Conservation (phyloP, 352 stramenopile genomes). For the Phytophthora cajani region DNA sequence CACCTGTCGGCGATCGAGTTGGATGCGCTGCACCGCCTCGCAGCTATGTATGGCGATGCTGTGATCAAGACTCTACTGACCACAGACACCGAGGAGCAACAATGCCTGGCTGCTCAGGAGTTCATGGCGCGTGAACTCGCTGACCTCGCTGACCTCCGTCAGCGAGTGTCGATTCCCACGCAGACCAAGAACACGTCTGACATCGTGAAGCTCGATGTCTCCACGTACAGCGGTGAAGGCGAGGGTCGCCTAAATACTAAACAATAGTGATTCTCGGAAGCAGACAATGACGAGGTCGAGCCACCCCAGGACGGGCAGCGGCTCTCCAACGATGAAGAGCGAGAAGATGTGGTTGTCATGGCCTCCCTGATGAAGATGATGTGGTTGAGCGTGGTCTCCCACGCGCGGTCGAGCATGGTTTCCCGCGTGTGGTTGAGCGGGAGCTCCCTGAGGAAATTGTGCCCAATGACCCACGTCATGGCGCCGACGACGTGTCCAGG, state of each 20-base stretch:
- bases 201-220: slow-evolving; percentile 37
- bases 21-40: too few relatives aligned
- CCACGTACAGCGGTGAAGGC: slow-evolving; percentile 31
- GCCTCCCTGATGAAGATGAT: neutral
- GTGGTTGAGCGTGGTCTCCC: slow-evolving; percentile 1
- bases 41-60: too few relatives aligned
- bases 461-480: too few relatives aligned
- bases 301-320: neutral
- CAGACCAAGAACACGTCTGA: slow-evolving; percentile 19
- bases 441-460: neutral
- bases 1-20: too few relatives aligned
- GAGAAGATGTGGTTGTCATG: neutral
- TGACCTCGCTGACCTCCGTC: slow-evolving; percentile 15
- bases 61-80: too few relatives aligned
- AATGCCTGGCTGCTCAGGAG: neutral
- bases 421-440: too few relatives aligned
- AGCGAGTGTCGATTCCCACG: slow-evolving; percentile 15
- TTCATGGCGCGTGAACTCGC: slow-evolving; percentile 18
- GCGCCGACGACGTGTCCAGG: neutral
- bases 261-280: neutral
- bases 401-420: slow-evolving; percentile 1
- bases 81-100: too few relatives aligned
- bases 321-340: neutral
- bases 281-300: neutral
- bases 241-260: slow-evolving; percentile 1